Base-by-base conservation (phyloP, 2,329 filamentous ascomycete genomes). In the Whalleya microplaca region DNA sequence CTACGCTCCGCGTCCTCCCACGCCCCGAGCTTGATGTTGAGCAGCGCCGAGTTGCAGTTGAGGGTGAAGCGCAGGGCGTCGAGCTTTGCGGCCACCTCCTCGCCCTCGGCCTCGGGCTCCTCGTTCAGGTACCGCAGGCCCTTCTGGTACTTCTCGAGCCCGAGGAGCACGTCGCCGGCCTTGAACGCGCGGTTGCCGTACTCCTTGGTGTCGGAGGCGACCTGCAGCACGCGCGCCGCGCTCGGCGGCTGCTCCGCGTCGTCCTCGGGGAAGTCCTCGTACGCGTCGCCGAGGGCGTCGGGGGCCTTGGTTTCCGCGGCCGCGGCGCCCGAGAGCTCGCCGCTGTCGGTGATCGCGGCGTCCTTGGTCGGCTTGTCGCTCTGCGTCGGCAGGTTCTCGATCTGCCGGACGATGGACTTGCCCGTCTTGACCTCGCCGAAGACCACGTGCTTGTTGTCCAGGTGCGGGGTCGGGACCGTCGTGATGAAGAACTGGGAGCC, bases 401-500 rank as follows among this genome's bases (percentile, higher is more conserved):
- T 87, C 73, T 93, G 87, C 63, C 95, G 89, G 32, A 98, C 85
- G 40, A 97, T 80, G 60, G 91, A 93, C 82, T 97, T 98, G 70
- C 95, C 95, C 59, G 88, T 90, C 70, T 97, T 84, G 53, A 98
- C 94, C 73, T 97, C 89, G 62, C 95, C 95, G 68, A 97, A 99
- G 21, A 99, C 93, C 45, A 98, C 95, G 77, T 99, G 94, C 82
- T 99, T 99, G 73, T 86, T 86, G 74, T 99, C 93, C 41, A 98
- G 85, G 74, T 98, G 95, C 46, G 92, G 93, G 14, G 95, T 98
- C n/a, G 88, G 83, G 27, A 96, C 91, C 16, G 95, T 98, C 47
- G 95, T 99, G 68, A 98, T 81, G 84, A 99, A 99, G 84, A 99
- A 99, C 72, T 99, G 95, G 48, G 91, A 96, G 70, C 95, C 95